These are phyloP conservation scores for Penicillium occitanis DNA, from an alignment of 2,329 filamentous ascomycete species.

Conservation along the genomic window DNA sequence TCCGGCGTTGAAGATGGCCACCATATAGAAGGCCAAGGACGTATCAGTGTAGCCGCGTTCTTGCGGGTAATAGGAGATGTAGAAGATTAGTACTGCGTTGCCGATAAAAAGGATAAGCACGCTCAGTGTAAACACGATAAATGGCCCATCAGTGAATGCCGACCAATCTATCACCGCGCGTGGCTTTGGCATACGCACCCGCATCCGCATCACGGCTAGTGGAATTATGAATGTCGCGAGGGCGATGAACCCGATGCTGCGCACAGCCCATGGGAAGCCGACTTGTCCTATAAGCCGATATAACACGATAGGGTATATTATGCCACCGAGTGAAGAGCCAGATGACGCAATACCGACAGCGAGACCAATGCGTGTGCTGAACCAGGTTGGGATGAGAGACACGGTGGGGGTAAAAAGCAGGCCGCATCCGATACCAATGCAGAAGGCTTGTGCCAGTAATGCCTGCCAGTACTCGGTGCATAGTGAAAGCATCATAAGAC, in stretches of 20 bases:
- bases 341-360: constrained; percentile 62
- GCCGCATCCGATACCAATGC: constrained; percentile 57
- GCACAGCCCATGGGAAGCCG: constrained; percentile 60
- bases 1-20: constrained; percentile 66
- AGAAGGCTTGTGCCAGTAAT: constrained; percentile 53
- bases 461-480: constrained; percentile 42
- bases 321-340: constrained; percentile 57
- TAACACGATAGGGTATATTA: constrained; percentile 56
- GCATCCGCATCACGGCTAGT: constrained; percentile 45
- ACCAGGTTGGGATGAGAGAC: constrained; percentile 67
- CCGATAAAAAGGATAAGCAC: constrained; percentile 63
- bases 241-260: constrained; percentile 64
- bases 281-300: constrained; percentile 45
- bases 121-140: constrained; percentile 50
- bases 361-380: constrained; percentile 56
- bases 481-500: constrained; percentile 22
- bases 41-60: constrained; percentile 44
- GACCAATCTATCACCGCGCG: constrained; percentile 46
- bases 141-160: constrained; percentile 47
- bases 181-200: constrained; percentile 35
- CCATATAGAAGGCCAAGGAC: constrained; percentile 62
- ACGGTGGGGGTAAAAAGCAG: constrained; percentile 65
- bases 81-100: constrained; percentile 50
- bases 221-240: constrained; percentile 47
- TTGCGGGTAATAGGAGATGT: constrained; percentile 46